Base-by-base conservation (phyloP, 2,329 filamentous ascomycete genomes). In the Didymellaceae sp. region DNA sequence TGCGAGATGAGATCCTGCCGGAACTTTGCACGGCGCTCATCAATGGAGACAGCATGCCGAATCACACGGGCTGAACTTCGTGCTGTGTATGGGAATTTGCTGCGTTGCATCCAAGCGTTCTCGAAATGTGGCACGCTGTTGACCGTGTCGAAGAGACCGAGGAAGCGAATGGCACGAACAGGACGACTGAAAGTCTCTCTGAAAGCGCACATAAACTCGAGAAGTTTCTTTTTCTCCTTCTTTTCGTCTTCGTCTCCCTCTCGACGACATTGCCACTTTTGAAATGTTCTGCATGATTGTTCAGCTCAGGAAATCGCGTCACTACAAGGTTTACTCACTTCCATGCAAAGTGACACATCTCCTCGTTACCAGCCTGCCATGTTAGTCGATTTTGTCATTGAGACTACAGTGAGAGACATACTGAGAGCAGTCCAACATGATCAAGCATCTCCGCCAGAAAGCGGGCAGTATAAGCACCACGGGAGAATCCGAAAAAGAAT, bases 341-440 rank as follows among this genome's bases (percentile, higher is more conserved):
- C 89, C 90, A 94, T 0, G 89, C 90, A 67, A 95, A 95, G 4
- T 82, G 80, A 42, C 90, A 85, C 85, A 94, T 87, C 60, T 94
- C 90, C 65, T 95, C 89, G 61, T 95, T 95, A 9, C 90, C 90
- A 42, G 89, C 86, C 65, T 70, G 26, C 6, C 37, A 11, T 10
- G 11, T 52, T 16, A 26, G 33, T 28, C 9, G 32, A 8, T 2
- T 13, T 8, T 14, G 25, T 22, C 2, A 21, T 21, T 9, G 6
- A 5, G 10, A 5, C 14, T 17, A 3, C n/a, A 10, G 34, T 7
- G 11, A 8, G n/a, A 8, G 25, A 48, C 62, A 61, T 54, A 68
- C 67, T 10, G 86, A 87, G 11, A 95, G 78, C 0, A 95, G 78
- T 1, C 91, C 90, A 45, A 94, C 86, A 59, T 89, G 86, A 63